Percentiles rank a stretch among this genome's conserved stretches.
These are phyloP conservation scores for Aspergillus taichungensis DNA, from an alignment of 495 filamentous ascomycete species.

Conservation along the genomic window DNA sequence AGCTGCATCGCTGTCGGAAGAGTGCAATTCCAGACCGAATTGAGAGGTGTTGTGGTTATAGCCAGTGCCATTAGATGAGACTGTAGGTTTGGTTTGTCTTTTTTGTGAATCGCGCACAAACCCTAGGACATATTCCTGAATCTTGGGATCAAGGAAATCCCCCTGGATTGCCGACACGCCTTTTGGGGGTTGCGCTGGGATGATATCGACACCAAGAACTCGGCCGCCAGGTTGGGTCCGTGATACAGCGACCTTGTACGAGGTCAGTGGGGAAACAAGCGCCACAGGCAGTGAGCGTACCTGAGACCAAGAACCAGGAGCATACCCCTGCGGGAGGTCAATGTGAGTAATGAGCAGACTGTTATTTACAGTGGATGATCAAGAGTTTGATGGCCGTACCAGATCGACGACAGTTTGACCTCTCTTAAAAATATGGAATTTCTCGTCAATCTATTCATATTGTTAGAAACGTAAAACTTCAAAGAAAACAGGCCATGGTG, in stretches of 20 bases:
- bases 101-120: slow-evolving; percentile 60
- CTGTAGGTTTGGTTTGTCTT: slow-evolving; percentile 38
- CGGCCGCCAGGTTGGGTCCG: slow-evolving; percentile 66
- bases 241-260: slow-evolving; percentile 60
- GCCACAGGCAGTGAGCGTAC: slow-evolving; percentile 27
- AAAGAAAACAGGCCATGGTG: background rate
- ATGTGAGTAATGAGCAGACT: background rate
- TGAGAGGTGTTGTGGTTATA: background rate
- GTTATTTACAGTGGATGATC: slow-evolving; percentile 4
- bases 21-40: slow-evolving; percentile 1
- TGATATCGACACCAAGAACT: slow-evolving; percentile 85
- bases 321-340: slow-evolving; percentile 59
- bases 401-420: slow-evolving; percentile 87
- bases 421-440: slow-evolving; percentile 64
- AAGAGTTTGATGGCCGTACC: slow-evolving; percentile 33
- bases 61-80: slow-evolving; percentile 3
- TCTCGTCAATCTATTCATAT: slow-evolving; percentile 58
- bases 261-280: slow-evolving; percentile 1
- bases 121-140: slow-evolving; percentile 65
- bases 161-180: slow-evolving; percentile 91
- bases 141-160: slow-evolving; percentile 64
- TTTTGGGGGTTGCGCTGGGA: slow-evolving; percentile 80
- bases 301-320: slow-evolving; percentile 92
- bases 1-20: too few relatives aligned
- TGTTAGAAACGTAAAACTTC: background rate